Evolutionary conservation across 1,284 basidiomycete species (phyloP), one percentile per base, ranked within the genome.

Genomic region (Takashimella koratensis): DNA sequence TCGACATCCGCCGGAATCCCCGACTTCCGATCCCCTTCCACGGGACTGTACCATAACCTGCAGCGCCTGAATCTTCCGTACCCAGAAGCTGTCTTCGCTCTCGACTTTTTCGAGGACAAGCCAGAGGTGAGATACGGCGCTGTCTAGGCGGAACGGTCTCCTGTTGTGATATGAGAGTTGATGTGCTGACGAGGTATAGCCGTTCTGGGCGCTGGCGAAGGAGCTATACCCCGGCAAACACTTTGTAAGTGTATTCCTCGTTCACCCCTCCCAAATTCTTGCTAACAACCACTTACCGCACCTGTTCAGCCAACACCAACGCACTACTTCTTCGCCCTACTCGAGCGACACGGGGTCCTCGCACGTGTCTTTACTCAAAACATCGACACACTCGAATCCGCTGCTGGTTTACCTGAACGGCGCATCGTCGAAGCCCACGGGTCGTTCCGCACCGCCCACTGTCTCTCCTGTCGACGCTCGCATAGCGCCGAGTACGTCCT

Each of bases 381-480:
- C 50, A 93, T 97, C 53, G 95, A 98, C 71, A 96, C 91, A 0
- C 83, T 98, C 19, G 95, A 98, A 71, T 82, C 89, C 3, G 81
- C 85, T 1, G 88, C 92, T 0, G 90, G 90, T 5, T 81, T 98
- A 0, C 84, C 88, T 0, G 79, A 76, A 0, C 75, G 83, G 21
- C 83, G 83, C 63, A 85, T 98, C 55, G 81, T 98, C 30, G 95
- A 98, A 76, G 96, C 96, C 0, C 95, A 98, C 67, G 95, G 93
- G 1, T 90, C 86, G 63, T 94, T 94, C 62, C 88, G 90, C 0
- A 81, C 79, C 8, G 87, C 93, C 48, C 80, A 83, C 52, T 97
- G 93, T 66, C 83, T 95, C 12, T 77, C 82, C 19, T 96, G 92
- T 69, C 45, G 56, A 16, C 60, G 77, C 22, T 67, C 73, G 2